Evolutionary conservation across 345 rosid genomes (phyloP).

Genomic region (Eucalyptus polyanthemos): DNA sequence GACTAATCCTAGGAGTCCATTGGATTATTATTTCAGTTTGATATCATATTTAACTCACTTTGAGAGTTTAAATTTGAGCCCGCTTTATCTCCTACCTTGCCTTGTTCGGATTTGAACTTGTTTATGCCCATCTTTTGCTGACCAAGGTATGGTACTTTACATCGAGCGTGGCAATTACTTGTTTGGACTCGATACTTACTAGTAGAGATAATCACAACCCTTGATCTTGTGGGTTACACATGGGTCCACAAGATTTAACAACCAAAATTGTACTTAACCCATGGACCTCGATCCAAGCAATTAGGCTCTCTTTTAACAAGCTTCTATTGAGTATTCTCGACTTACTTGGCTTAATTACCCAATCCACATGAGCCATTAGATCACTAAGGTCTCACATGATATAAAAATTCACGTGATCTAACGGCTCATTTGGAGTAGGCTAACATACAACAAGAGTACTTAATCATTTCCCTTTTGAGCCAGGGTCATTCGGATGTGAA

Average conservation of each 20-base stretch:
- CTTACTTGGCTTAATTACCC: not conserved
- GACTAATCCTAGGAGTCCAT: not conserved
- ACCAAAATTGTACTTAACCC: not conserved
- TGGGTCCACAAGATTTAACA: not conserved
- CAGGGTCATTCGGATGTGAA: slow-evolving; percentile 9
- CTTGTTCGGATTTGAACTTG: not conserved
- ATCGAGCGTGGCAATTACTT: not conserved
- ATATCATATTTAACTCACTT: not conserved
- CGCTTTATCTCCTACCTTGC: not conserved
- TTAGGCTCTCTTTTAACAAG: not conserved
- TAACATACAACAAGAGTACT: not conserved
- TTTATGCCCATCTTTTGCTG: not conserved
- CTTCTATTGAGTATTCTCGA: not conserved
- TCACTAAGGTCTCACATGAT: not conserved
- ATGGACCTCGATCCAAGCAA: not conserved
- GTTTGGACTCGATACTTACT: not conserved
- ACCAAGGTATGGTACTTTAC: not conserved
- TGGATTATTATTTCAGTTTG: not conserved
- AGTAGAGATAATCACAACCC: not conserved
- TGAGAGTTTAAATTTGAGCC: not conserved
- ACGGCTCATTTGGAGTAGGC: not conserved
- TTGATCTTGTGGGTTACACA: not conserved
- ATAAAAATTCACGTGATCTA: not conserved
- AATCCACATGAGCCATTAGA: not conserved
- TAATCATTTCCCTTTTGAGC: not conserved